phyloP scores from a whole-genome alignment of 1,284 basidiomycete genomes.

The Naganishia cerealis region DNA sequence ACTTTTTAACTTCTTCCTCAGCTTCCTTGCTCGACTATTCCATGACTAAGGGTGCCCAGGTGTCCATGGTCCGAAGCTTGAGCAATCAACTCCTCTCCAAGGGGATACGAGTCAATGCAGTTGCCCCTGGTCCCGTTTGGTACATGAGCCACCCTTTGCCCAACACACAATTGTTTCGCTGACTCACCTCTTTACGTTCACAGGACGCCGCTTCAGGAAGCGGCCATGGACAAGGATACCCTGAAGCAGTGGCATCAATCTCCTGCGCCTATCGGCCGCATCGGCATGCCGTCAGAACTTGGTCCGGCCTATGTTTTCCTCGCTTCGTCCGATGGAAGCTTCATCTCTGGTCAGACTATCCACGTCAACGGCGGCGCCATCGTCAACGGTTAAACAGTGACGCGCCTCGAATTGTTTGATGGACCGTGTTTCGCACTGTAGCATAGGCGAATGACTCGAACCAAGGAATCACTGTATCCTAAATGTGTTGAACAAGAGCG shows the following conservation, averaged over 20 bases:
- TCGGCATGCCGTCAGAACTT: conserved; percentile 54
- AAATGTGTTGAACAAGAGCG: too few relatives aligned
- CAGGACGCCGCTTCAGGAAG: conserved; percentile 49
- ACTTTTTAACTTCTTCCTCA: too few relatives aligned
- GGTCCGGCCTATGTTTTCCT: conserved; percentile 52
- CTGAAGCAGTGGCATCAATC: conserved; percentile 47
- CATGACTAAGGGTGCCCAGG: conserved; percentile 62
- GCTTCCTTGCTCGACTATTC: conserved; percentile 61
- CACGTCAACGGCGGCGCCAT: too few relatives aligned
- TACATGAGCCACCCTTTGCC: not conserved
- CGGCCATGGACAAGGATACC: conserved; percentile 46
- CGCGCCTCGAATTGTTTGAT: too few relatives aligned
- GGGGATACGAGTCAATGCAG: conserved; percentile 53
- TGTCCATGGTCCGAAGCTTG: conserved; percentile 62
- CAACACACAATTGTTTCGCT: not conserved
- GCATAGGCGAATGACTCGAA: too few relatives aligned
- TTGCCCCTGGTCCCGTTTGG: conserved; percentile 49
- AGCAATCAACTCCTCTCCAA: conserved; percentile 61
- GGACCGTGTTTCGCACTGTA: too few relatives aligned
- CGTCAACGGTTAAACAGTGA: too few relatives aligned
- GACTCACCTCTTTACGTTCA: conserved; percentile 21
- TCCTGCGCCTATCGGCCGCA: conserved; percentile 49
- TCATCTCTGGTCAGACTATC: too few relatives aligned
- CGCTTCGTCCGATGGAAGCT: too few relatives aligned
- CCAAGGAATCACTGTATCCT: too few relatives aligned